Evolutionary conservation across 371 early-diverging fungal genomes (phyloP).

Genomic region (Chytridium lagenaria): DNA sequence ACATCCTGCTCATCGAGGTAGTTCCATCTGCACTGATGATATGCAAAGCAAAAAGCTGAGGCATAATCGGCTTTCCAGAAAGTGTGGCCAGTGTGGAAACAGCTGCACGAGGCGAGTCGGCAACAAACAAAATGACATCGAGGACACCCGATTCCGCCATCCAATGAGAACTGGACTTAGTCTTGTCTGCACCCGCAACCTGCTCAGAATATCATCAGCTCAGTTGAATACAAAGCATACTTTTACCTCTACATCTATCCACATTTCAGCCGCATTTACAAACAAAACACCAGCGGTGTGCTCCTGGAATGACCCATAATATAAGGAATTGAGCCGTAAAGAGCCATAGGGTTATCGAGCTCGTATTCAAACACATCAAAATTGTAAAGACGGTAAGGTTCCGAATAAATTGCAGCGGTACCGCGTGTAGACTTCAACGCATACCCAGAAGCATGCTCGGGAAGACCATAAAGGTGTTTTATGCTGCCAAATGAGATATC

Average conservation of each 20-base stretch:
- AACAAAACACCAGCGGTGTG: conserved; percentile 79
- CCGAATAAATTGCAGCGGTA: conserved; percentile 73
- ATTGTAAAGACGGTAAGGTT: conserved; percentile 97
- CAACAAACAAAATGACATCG: conserved; percentile 90
- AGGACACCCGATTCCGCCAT: conserved; percentile 90
- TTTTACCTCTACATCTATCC: conserved; percentile 89
- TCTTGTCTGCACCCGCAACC: background rate
- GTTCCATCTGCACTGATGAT: conserved; percentile 96
- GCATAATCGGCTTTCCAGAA: conserved; percentile 85
- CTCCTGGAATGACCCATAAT: conserved; percentile 82
- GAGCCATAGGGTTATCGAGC: conserved; percentile 89
- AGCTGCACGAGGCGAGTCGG: conserved; percentile 75
- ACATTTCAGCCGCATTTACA: conserved; percentile 95
- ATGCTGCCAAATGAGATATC: conserved; percentile 91
- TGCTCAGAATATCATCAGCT: no score
- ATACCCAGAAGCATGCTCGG: conserved; percentile 89
- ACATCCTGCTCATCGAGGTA: conserved; percentile 88
- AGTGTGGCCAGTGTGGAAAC: conserved; percentile 74
- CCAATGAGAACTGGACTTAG: conserved; percentile 84
- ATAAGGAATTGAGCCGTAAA: conserved; percentile 95
- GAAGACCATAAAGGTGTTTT: conserved; percentile 92
- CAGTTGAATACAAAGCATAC: background rate
- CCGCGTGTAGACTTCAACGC: conserved; percentile 87
- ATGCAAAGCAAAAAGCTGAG: conserved; percentile 90
- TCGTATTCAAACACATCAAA: conserved; percentile 97